phyloP scores from a whole-genome alignment of 371 early-diverging fungal species.

The Mucor indicus region DNA sequence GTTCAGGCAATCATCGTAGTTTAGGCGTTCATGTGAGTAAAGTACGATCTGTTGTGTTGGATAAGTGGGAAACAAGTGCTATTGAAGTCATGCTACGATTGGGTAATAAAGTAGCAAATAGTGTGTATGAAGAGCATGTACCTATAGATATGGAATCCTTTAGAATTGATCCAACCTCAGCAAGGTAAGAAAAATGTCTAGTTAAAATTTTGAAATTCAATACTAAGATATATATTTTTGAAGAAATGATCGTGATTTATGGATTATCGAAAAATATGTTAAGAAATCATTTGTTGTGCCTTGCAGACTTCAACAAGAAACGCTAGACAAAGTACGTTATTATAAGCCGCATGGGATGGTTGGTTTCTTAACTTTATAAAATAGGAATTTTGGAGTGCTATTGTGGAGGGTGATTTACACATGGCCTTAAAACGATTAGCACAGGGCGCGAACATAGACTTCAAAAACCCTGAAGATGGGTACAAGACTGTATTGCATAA shows the following conservation, averaged over 20 bases:
- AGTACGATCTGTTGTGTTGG: conserved; percentile 81
- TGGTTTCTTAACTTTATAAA: too few relatives aligned
- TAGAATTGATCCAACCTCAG: conserved; percentile 25
- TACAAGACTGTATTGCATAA: conserved; percentile 61
- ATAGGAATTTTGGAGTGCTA: conserved; percentile 57
- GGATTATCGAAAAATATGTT: conserved; percentile 75
- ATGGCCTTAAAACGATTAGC: conserved; percentile 61
- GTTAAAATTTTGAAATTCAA: not conserved
- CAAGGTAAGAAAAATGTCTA: conserved; percentile 15
- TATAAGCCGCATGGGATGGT: too few relatives aligned
- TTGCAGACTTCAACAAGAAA: conserved; percentile 21
- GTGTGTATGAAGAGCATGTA: conserved; percentile 64
- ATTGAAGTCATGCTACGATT: conserved; percentile 76
- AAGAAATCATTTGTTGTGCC: conserved; percentile 56
- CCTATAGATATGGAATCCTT: conserved; percentile 38
- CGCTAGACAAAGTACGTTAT: conserved; percentile 21
- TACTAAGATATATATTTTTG: not conserved
- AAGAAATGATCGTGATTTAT: conserved; percentile 66
- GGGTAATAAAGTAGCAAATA: conserved; percentile 77
- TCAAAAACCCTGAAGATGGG: conserved; percentile 52
- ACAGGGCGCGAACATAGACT: conserved; percentile 76
- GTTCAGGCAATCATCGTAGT: conserved; percentile 96
- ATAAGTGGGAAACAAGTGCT: conserved; percentile 85
- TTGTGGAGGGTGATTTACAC: conserved; percentile 53
- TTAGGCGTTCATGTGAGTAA: conserved; percentile 92